Evolutionary conservation across 495 filamentous ascomycete genomes (phyloP).

Genomic region (Rostrohypoxylon terebratum): DNA sequence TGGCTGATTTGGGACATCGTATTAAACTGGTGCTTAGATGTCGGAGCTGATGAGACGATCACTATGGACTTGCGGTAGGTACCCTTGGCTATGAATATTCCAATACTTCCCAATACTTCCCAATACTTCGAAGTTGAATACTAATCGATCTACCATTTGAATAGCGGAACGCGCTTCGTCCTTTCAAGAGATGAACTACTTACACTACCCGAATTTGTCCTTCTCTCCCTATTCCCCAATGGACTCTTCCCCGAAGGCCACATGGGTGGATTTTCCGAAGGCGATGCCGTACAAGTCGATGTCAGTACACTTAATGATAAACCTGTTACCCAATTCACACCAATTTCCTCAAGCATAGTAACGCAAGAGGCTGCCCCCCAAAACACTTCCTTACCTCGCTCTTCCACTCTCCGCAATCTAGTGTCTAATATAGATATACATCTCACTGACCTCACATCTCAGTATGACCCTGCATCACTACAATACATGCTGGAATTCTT

Average conservation of each 20-base stretch:
- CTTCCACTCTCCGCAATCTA: conserved; percentile 51
- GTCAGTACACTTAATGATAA: conserved; percentile 68
- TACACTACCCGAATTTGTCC: conserved; percentile 95
- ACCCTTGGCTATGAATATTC: background rate
- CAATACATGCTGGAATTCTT: conserved; percentile 99
- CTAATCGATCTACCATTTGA: conserved; percentile 39
- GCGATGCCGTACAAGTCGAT: conserved; percentile 96
- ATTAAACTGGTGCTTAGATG: conserved; percentile 65
- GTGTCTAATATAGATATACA: conserved; percentile 63
- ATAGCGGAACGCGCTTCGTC: conserved; percentile 89
- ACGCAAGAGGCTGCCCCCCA: conserved; percentile 40
- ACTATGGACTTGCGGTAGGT: conserved; percentile 90
- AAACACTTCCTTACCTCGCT: conserved; percentile 37
- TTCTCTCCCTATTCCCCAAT: conserved; percentile 98
- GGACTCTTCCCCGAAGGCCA: conserved; percentile 97
- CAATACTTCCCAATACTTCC: background rate
- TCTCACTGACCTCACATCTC: conserved; percentile 67
- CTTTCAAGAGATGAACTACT: conserved; percentile 94
- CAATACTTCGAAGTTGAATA: conserved; percentile 20
- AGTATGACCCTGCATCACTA: conserved; percentile 96
- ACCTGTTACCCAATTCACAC: conserved; percentile 37
- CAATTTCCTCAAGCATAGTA: conserved; percentile 31
- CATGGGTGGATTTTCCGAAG: conserved; percentile 88
- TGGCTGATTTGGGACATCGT: conserved; percentile 9
- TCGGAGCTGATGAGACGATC: conserved; percentile 93